Base-by-base conservation (phyloP, 2,329 filamentous ascomycete species). In the Aspergillus japonicus region DNA sequence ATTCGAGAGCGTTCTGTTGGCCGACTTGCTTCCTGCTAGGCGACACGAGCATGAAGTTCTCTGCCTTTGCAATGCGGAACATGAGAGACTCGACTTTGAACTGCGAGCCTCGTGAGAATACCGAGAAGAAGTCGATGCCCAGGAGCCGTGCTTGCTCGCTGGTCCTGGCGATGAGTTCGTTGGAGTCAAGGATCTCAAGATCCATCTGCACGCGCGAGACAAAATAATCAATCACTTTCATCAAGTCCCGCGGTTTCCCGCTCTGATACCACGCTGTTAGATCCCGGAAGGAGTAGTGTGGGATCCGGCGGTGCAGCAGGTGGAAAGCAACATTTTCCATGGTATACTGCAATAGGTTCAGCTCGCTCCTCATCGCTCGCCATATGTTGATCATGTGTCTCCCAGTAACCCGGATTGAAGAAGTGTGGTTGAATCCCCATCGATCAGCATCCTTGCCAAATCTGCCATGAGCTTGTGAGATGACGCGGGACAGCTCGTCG, bases 21-120 rank as follows among this genome's bases (percentile, higher is more conserved):
- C 93, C 94, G 1, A 98, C 94, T 73, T 99, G 95, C 73, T 92
- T 94, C 63, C 89, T 86, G 73, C 89, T 96, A 0, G 95, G 95
- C 6, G 93, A 98, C 1, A 96, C 85, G 0, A 99, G 82, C 7
- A 98, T 81, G 68, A 95, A 96, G 68, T 95, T 96, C 74, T 99
- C 95, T 0, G 95, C 93, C 73, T 99, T 99, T 48, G 95, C 94
- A 67, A 99, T 97, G 48, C 95, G 87, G 70, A 98, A 97, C 95
- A 99, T 98, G 68, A 97, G 88, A 1, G 94, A 97, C 77, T 99
- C 95, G 47, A 99, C 95, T 74, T 99, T 99, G 83, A 96, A 98
- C 72, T 99, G 95, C 0, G 93, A 98, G 16, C 95, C 95, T 57
- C 95, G 86, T 5, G 91, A 94, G 70, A 97, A 95, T 57, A 99